phyloP scores from a whole-genome alignment of 768 basidiomycete genomes.

The Rhizopogon roseolus region DNA sequence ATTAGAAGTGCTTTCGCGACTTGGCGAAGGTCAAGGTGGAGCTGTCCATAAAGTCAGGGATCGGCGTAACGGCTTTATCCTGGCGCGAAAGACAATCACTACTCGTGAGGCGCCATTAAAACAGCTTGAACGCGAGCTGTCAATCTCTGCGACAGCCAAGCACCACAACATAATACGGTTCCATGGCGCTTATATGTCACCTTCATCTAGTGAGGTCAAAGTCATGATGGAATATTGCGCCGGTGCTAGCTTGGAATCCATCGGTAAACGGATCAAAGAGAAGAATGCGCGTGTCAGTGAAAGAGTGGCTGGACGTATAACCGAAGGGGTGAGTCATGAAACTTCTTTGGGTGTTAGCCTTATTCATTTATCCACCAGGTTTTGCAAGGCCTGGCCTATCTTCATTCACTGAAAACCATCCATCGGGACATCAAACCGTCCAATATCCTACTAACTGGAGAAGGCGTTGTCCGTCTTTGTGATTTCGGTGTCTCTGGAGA shows the following conservation, averaged over 20 bases:
- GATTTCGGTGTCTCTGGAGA: conserved; percentile 99
- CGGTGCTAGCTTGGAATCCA: conserved; percentile 85
- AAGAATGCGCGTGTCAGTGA: conserved; percentile 78
- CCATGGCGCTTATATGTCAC: conserved; percentile 88
- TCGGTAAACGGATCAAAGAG: conserved; percentile 80
- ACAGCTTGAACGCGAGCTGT: conserved; percentile 89
- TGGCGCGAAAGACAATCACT: conserved; percentile 95
- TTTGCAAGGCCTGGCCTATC: conserved; percentile 88
- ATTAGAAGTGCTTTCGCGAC: conserved; percentile 69
- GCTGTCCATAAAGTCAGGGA: conserved; percentile 94
- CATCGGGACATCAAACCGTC: conserved; percentile 96
- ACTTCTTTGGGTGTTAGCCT: background rate
- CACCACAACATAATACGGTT: conserved; percentile 89
- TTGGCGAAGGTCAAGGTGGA: conserved; percentile 96
- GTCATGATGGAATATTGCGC: conserved; percentile 91
- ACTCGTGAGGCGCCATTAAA: conserved; percentile 86
- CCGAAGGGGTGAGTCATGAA: conserved; percentile 72
- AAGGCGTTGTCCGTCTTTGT: conserved; percentile 86
- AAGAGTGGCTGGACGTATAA: conserved; percentile 84
- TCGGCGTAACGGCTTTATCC: conserved; percentile 68
- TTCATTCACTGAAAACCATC: conserved; percentile 88
- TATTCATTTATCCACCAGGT: conserved; percentile 41
- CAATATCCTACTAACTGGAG: conserved; percentile 83
- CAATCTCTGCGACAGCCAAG: conserved; percentile 79
- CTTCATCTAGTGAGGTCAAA: conserved; percentile 87